Percentiles rank a stretch among this genome's conserved stretches.
phyloP scores from a whole-genome alignment of 805 yeast species.

The Wickerhamomyces canadensis region DNA sequence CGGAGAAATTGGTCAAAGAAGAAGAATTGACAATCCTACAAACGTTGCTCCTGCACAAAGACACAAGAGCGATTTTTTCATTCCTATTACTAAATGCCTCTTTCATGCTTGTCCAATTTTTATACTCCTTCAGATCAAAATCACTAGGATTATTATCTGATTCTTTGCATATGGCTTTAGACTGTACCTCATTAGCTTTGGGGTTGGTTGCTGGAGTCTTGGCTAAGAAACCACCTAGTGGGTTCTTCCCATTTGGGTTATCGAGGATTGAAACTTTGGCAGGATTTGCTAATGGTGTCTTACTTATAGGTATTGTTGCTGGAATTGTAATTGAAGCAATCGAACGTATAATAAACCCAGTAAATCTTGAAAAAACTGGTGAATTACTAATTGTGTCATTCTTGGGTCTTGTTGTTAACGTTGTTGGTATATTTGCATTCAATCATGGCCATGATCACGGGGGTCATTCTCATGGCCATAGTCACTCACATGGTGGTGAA shows the following conservation, averaged over 20 bases:
- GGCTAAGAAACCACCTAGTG: slow-evolving; percentile 52
- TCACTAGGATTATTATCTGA: slow-evolving; percentile 90
- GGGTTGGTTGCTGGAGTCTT: slow-evolving; percentile 83
- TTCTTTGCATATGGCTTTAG: slow-evolving; percentile 93
- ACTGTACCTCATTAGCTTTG: slow-evolving; percentile 82
- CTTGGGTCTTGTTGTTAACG: slow-evolving; percentile 79
- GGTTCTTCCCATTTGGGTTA: slow-evolving; percentile 83
- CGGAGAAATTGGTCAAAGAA: neutral
- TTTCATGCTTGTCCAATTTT: slow-evolving; percentile 89
- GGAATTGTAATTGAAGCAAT: slow-evolving; percentile 85
- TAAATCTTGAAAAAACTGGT: slow-evolving; percentile 68
- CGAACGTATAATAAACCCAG: slow-evolving; percentile 75
- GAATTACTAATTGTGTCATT: slow-evolving; percentile 82
- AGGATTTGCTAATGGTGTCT: slow-evolving; percentile 91
- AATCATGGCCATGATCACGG: slow-evolving; percentile 70
- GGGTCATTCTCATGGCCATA: slow-evolving; percentile 39
- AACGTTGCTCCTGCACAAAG: slow-evolving; percentile 37
- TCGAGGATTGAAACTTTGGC: slow-evolving; percentile 84
- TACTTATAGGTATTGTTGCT: slow-evolving; percentile 81
- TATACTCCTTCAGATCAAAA: slow-evolving; percentile 88
- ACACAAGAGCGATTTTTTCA: slow-evolving; percentile 84
- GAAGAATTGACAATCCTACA: slow-evolving; percentile 14
- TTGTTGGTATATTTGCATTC: slow-evolving; percentile 92
- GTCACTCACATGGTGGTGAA: slow-evolving; percentile 26
- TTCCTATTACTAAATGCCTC: slow-evolving; percentile 80